Base-by-base conservation (phyloP, 148 eudicot genomes). In the Amaranthus palmeri region DNA sequence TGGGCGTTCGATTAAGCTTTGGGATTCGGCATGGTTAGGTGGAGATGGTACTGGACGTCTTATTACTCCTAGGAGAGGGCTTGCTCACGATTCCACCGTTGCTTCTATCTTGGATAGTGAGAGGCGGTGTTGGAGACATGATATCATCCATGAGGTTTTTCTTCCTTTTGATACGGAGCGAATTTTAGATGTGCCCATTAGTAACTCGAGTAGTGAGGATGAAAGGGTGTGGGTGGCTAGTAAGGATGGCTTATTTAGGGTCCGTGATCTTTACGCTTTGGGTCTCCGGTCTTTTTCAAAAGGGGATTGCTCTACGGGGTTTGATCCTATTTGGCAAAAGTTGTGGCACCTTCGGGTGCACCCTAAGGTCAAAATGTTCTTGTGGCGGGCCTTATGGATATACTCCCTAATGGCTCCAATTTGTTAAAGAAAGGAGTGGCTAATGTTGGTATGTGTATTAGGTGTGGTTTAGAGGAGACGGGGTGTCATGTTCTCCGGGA, bases 1-100 rank as follows among this genome's bases (percentile, higher is more conserved):
- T 48, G 69, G 69, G 8, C 4, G 0, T 4, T 2, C 4, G 0
- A 48, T 65, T 13, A 7, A 3, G 0, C 6, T 65, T 3, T 49
- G 69, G 69, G 4, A 17, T 0, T 54, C 47, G 7, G 4, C 2
- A 3, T 65, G 68, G 36, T 40, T 65, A 3, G 48, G 4, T 0
- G 52, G 52, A 0, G 68, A 65, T 6, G 69, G 40, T 2, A 3
- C 13, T 0, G 13, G 41, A 3, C 3, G 11, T 0, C 6, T 65
- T 8, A 48, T 17, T 0, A 7, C 5, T 3, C 69, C 69, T 1
- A 0, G 14, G 4, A 3, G 12, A 0, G 4, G 17, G 0, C 10
- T 7, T 0, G 42, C 17, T 49, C 0, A 3, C 2, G 0, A 12
- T 47, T 1, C 18, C 4, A 7, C 7, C 0, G 3, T n/a, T 3